phyloP scores from a whole-genome alignment of 2,329 filamentous ascomycete species.

The Cladophialophora immunda region DNA sequence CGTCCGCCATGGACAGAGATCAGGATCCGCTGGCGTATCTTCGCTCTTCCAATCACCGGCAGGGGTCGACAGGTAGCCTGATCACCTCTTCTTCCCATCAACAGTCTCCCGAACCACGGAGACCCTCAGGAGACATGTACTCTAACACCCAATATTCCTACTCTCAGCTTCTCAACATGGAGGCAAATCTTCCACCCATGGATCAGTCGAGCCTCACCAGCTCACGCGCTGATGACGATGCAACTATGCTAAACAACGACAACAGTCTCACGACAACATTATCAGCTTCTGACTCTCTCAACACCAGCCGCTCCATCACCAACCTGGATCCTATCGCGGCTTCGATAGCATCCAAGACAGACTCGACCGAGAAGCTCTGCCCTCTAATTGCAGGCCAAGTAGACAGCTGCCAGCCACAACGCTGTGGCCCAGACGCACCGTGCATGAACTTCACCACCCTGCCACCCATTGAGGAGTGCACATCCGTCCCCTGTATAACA shows the following conservation, averaged over 20 bases:
- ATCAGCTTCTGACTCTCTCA: constrained; percentile 33
- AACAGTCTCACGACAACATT: constrained; percentile 27
- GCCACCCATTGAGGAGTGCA: constrained; percentile 42
- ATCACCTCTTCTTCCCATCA: constrained; percentile 24
- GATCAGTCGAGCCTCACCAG: constrained; percentile 36
- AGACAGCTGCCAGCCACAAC: constrained; percentile 37
- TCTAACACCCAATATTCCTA: constrained; percentile 34
- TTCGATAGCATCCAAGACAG: constrained; percentile 27
- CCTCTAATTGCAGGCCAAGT: constrained; percentile 39
- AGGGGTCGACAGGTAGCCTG: constrained; percentile 28
- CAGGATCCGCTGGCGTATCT: constrained; percentile 32
- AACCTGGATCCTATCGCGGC: constrained; percentile 35
- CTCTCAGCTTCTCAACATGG: constrained; percentile 39
- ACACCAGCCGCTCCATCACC: constrained; percentile 33
- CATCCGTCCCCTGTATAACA: constrained; percentile 37
- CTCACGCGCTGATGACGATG: constrained; percentile 36
- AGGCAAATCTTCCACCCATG: constrained; percentile 36
- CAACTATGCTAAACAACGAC: constrained; percentile 36
- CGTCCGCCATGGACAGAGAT: constrained; percentile 36
- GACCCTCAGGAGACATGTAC: constrained; percentile 37
- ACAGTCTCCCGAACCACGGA: constrained; percentile 26
- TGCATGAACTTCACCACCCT: constrained; percentile 41
- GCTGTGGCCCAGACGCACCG: constrained; percentile 40
- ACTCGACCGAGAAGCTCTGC: constrained; percentile 37
- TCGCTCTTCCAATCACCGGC: constrained; percentile 27